These are phyloP conservation scores for Avena eriantha DNA, from an alignment of 176 grass and related monocot species.

Conservation along the genomic window DNA sequence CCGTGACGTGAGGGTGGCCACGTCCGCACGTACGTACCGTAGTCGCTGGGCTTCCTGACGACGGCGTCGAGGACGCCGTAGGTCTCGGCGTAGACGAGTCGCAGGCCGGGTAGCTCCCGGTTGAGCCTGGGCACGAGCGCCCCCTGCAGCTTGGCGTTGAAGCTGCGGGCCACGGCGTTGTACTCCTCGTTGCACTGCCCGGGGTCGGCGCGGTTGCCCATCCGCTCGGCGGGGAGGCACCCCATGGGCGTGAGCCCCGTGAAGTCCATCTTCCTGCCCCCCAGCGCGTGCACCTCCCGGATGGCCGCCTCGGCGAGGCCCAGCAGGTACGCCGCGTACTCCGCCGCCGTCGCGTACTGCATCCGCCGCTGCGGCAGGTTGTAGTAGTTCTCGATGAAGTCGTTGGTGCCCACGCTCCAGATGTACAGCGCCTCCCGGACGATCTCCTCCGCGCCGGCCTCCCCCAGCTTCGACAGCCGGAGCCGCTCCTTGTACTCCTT, in stretches of 20 bases:
- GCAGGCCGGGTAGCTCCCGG: conserved; percentile 15
- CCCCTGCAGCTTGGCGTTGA: conserved; percentile 52
- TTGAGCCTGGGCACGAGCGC: conserved; percentile 45
- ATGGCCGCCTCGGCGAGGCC: conserved; percentile 48
- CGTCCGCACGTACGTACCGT: conserved; percentile 36
- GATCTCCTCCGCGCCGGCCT: conserved; percentile 26
- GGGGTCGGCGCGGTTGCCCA: conserved; percentile 39
- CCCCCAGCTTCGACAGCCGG: conserved; percentile 38
- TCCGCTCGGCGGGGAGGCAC: conserved; percentile 54
- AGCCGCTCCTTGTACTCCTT: conserved; percentile 67
- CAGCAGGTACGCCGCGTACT: conserved; percentile 54
- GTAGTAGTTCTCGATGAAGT: conserved; percentile 96
- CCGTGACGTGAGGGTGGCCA: not conserved
- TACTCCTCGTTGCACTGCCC: conserved; percentile 58
- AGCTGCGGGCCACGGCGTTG: conserved; percentile 58
- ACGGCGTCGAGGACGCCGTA: conserved; percentile 48
- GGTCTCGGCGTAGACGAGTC: conserved; percentile 52
- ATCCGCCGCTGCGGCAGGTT: conserved; percentile 39
- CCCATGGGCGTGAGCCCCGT: conserved; percentile 57
- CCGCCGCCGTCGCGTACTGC: conserved; percentile 46
- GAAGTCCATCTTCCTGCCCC: conserved; percentile 63
- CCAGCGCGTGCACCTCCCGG: conserved; percentile 46
- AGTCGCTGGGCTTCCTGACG: conserved; percentile 41
- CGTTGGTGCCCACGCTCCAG: conserved; percentile 87
- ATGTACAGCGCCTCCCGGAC: conserved; percentile 63